Evolutionary conservation across 2,329 filamentous ascomycete species (phyloP).

Genomic region (Sphaerulina vaccinii): DNA sequence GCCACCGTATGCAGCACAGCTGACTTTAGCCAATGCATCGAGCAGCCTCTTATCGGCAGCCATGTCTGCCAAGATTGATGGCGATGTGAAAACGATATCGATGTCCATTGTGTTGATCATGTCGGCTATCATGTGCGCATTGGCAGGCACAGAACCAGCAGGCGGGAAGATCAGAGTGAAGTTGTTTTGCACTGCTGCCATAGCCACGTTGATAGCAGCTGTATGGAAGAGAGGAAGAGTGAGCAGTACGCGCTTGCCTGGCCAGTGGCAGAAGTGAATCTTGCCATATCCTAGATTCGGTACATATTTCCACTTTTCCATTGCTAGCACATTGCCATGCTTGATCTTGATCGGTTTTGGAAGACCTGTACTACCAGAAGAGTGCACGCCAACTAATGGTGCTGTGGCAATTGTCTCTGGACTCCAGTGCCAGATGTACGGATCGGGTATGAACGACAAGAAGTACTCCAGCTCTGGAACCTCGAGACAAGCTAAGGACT

Average conservation of each 20-base stretch:
- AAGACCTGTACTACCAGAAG: slow-evolving; percentile 18
- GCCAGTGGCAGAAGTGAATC: slow-evolving; percentile 15
- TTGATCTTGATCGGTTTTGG: slow-evolving; percentile 21
- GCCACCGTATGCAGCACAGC: slow-evolving; percentile 16
- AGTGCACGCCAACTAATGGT: slow-evolving; percentile 20
- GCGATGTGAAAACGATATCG: slow-evolving; percentile 9
- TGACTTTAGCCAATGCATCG: slow-evolving; percentile 8
- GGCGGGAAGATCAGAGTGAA: slow-evolving; percentile 12
- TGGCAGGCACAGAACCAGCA: slow-evolving; percentile 1
- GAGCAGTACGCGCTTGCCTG: slow-evolving; percentile 4
- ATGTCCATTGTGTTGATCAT: slow-evolving; percentile 11
- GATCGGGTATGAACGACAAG: slow-evolving; percentile 5
- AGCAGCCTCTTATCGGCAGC: slow-evolving; percentile 12
- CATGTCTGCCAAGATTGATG: slow-evolving; percentile 18
- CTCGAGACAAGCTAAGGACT: slow-evolving; percentile 14
- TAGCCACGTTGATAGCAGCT: slow-evolving; percentile 15
- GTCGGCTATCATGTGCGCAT: slow-evolving; percentile 11
- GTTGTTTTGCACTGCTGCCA: slow-evolving; percentile 13
- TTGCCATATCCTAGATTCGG: slow-evolving; percentile 6
- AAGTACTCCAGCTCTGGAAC: slow-evolving; percentile 20
- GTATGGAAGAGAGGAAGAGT: slow-evolving; percentile 18
- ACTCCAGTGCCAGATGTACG: slow-evolving; percentile 18
- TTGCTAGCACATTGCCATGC: slow-evolving; percentile 18
- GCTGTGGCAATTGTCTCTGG: slow-evolving; percentile 12
- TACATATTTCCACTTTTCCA: slow-evolving; percentile 18